Base-by-base conservation (phyloP, 331 rosid genomes). In the Quercus lobata region DNA sequence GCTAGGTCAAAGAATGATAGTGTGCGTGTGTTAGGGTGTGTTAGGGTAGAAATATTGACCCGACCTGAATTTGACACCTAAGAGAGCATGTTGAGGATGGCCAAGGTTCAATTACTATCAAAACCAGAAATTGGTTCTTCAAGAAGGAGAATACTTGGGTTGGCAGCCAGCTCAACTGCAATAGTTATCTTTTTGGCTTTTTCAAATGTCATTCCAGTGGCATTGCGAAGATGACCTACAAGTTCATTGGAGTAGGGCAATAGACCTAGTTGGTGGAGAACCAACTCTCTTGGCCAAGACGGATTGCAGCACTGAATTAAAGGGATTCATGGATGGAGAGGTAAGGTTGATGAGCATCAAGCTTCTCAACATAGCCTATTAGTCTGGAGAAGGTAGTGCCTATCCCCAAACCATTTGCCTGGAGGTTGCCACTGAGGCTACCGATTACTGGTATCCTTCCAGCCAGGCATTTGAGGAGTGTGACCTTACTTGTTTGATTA, bases 331-430 rank as follows among this genome's bases (percentile, higher is more conserved):
- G 77, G 7, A 73, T 19, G 11, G 77, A 73, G 66, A 73, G 66
- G 62, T 54, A 73, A 53, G 63, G 76, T 55, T 73, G 77, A 29
- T 30, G 65, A 44, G 77, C 77, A 55, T 73, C 77, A 54, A 73
- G 66, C 53, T 18, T 54, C 66, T 54, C 77, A 27, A 73, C 77
- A 55, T 73, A 73, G 66, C 77, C 77, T 32, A 30, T 73, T 10
- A 73, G 21, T 73, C 12, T 55, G 25, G 77, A 73, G 53, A 30
- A 73, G 29, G 77, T 6, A 4, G 53, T 29, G 22, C 76, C 60
- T 17, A 14, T 30, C 52, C 46, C 60, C 2, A 11, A 52, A 73
- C 77, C 62, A 32, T 55, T 55, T 29, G 46, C 49, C 52, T 73
- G 14, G 62, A 73, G 62, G 29, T 55, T 55, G 61, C 66, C 66